Evolutionary conservation across 306 rosid genomes (phyloP).

Genomic region (Erythrophleum fordii): DNA sequence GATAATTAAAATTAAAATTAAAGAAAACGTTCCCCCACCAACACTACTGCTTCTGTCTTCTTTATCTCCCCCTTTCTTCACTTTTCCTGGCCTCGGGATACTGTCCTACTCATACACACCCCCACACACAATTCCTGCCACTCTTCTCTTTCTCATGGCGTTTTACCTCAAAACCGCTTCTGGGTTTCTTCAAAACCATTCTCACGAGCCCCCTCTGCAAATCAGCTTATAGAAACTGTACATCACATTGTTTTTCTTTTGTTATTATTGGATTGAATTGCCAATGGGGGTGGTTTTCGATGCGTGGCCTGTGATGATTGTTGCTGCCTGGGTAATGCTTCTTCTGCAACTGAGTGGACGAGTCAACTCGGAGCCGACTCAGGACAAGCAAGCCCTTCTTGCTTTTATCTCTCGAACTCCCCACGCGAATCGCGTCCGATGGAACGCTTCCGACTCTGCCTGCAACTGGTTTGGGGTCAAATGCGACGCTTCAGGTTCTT

Average conservation of each 20-base stretch:
- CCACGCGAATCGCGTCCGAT: constrained; percentile 61
- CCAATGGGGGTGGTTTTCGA: constrained; percentile 42
- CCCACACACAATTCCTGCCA: not conserved
- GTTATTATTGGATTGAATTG: not conserved
- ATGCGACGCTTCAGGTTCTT: constrained; percentile 53
- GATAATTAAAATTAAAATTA: not conserved
- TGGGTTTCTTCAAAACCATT: constrained; percentile 33
- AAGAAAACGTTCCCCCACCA: constrained; percentile 21
- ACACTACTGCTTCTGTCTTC: constrained; percentile 35
- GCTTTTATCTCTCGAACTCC: constrained; percentile 52
- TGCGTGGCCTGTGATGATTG: not conserved
- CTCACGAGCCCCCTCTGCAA: constrained; percentile 1
- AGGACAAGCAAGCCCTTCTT: constrained; percentile 71
- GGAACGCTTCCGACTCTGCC: constrained; percentile 66
- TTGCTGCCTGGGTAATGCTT: not conserved
- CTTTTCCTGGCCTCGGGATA: not conserved
- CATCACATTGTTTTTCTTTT: not conserved
- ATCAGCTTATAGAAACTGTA: not conserved
- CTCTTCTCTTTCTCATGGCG: constrained; percentile 37
- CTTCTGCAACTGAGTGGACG: constrained; percentile 33
- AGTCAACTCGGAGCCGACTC: constrained; percentile 60
- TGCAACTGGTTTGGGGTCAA: constrained; percentile 72
- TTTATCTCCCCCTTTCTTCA: not conserved
- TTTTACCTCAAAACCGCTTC: constrained; percentile 40
- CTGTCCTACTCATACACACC: not conserved